Evolutionary conservation across 2,329 filamentous ascomycete genomes (phyloP).

Genomic region (Bipolaris gigantea): DNA sequence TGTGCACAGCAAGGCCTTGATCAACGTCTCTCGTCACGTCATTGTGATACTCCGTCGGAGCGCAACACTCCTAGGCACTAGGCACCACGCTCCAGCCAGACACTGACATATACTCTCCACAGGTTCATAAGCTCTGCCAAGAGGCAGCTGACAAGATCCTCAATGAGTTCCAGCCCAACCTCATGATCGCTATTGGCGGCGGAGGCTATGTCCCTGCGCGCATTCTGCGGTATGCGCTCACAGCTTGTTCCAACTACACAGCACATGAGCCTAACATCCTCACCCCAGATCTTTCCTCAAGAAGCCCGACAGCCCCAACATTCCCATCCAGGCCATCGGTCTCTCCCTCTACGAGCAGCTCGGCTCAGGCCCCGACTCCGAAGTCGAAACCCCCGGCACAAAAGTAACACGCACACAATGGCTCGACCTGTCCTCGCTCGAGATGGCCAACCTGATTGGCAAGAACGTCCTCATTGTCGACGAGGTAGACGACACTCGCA

Average conservation of each 20-base stretch:
- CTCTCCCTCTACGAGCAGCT: slow-evolving; percentile 95
- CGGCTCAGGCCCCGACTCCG: slow-evolving; percentile 57
- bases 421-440: slow-evolving; percentile 84
- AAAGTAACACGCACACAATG: slow-evolving; percentile 98
- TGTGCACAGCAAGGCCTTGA: background rate
- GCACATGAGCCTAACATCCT: background rate
- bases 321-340: slow-evolving; percentile 98
- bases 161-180: slow-evolving; percentile 82
- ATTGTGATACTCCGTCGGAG: background rate
- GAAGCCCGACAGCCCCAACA: slow-evolving; percentile 82
- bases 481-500: slow-evolving; percentile 94
- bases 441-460: slow-evolving; percentile 86
- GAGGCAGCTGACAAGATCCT: slow-evolving; percentile 80
- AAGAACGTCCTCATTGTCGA: slow-evolving; percentile 92
- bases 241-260: background rate
- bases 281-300: slow-evolving; percentile 79
- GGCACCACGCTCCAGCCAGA: background rate
- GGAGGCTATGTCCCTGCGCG: slow-evolving; percentile 96
- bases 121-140: slow-evolving; percentile 98
- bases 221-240: slow-evolving; percentile 70
- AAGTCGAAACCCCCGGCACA: slow-evolving; percentile 79
- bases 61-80: background rate
- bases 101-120: slow-evolving; percentile 18
- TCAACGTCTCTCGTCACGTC: background rate
- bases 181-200: slow-evolving; percentile 98